phyloP scores from a whole-genome alignment of 2,329 filamentous ascomycete genomes.

The Apiospora phragmitis region DNA sequence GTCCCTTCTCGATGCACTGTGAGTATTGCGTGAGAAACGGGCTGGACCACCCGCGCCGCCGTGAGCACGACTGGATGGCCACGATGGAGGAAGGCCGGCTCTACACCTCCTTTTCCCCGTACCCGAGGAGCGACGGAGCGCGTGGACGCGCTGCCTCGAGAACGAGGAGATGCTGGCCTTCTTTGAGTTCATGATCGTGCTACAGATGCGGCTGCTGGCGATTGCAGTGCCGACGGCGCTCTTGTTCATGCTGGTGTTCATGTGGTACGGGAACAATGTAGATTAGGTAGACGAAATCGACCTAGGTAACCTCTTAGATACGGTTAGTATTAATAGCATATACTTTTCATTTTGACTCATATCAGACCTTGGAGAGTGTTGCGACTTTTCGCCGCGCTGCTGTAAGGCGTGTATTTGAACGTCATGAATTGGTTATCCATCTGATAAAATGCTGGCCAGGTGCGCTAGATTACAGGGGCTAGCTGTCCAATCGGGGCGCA shows the following conservation, averaged over 20 bases:
- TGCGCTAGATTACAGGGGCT: neutral
- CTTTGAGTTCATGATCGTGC: slow-evolving; percentile 18
- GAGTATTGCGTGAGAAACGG: neutral
- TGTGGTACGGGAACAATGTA: neutral
- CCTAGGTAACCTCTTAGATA: neutral
- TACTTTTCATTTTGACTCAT: neutral
- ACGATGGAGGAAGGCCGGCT: neutral
- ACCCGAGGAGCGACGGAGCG: neutral
- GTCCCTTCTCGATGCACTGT: neutral
- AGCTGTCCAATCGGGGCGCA: neutral
- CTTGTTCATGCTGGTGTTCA: slow-evolving; percentile 16
- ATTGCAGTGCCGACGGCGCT: slow-evolving; percentile 19
- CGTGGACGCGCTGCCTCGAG: slow-evolving; percentile 17
- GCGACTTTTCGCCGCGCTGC: neutral
- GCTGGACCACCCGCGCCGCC: neutral
- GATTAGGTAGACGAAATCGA: neutral
- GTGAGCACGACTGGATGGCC: neutral
- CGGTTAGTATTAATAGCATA: neutral
- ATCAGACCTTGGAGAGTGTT: neutral
- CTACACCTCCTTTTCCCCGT: neutral
- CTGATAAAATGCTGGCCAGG: too few relatives aligned
- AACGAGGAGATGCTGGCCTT: slow-evolving; percentile 16
- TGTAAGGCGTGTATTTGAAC: neutral
- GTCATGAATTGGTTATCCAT: neutral
- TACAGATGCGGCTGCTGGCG: slow-evolving; percentile 23